Percentiles rank a stretch among this genome's conserved stretches.
These are phyloP conservation scores for Ilyonectria destructans DNA, from an alignment of 2,329 filamentous ascomycete genomes.

Conservation along the genomic window DNA sequence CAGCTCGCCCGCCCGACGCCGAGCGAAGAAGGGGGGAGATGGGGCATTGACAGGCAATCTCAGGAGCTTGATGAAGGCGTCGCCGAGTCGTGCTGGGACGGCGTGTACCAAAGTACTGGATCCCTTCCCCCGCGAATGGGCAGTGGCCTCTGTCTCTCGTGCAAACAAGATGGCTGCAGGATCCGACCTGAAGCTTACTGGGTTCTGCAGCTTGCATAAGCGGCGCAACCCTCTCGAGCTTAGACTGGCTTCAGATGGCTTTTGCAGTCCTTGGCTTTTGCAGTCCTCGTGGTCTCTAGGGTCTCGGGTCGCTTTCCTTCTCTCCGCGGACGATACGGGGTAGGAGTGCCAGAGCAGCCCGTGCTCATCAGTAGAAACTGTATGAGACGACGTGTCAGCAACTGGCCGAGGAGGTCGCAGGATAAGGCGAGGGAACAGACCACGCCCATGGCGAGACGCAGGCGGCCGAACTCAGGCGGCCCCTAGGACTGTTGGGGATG, in stretches of 20 bases:
- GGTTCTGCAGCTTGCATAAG: slow-evolving; percentile 52
- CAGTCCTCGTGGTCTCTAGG: slow-evolving; percentile 28
- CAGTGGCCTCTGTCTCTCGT: slow-evolving; percentile 38
- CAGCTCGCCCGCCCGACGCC: slow-evolving; percentile 41
- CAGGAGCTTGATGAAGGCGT: slow-evolving; percentile 40
- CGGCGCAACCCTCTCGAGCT: slow-evolving; percentile 42
- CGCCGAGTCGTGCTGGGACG: slow-evolving; percentile 37
- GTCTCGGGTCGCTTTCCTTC: slow-evolving; percentile 31
- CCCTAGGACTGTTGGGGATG: slow-evolving; percentile 34
- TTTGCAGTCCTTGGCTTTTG: slow-evolving; percentile 31
- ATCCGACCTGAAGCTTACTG: slow-evolving; percentile 43
- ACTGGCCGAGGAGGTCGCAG: slow-evolving; percentile 38
- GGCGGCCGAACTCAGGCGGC: slow-evolving; percentile 25
- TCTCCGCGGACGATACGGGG: slow-evolving; percentile 31
- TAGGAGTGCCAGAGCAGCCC: slow-evolving; percentile 24
- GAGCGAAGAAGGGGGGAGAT: slow-evolving; percentile 13
- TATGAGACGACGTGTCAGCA: slow-evolving; percentile 39
- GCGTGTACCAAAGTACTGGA: slow-evolving; percentile 39
- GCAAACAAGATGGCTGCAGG: slow-evolving; percentile 43
- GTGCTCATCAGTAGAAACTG: slow-evolving; percentile 34
- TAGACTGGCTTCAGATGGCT: slow-evolving; percentile 31
- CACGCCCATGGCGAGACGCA: slow-evolving; percentile 26
- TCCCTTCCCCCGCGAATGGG: slow-evolving; percentile 42
- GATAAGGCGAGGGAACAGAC: slow-evolving; percentile 36
- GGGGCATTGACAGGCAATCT: slow-evolving; percentile 39